A percentile compares a stretch with the other conserved stretches of the same genome.
Conservation (phyloP, 2,329 filamentous ascomycete species). For the Pyrenochaeta sp. region DNA sequence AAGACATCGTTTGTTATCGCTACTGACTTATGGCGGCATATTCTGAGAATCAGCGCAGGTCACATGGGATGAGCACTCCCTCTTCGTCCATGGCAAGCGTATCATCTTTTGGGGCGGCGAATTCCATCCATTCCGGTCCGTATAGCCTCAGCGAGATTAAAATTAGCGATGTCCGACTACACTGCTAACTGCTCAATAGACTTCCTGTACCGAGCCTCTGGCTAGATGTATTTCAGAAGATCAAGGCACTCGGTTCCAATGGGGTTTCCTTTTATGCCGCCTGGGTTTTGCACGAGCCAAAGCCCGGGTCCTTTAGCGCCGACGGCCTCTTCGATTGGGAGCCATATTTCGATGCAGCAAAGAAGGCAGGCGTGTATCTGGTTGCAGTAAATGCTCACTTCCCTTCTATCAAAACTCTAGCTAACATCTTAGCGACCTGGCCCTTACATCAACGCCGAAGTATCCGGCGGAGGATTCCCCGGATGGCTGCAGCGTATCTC, state of each 20-base stretch:
- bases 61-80: conserved; percentile 75
- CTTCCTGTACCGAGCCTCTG: conserved; percentile 68
- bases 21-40: not conserved
- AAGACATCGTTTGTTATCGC: conserved; percentile 58
- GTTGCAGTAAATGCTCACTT: conserved; percentile 60
- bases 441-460: conserved; percentile 80
- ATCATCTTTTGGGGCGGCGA: conserved; percentile 76
- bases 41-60: conserved; percentile 47
- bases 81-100: conserved; percentile 73
- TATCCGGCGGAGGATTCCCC: conserved; percentile 77
- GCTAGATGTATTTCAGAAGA: conserved; percentile 80
- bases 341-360: conserved; percentile 77
- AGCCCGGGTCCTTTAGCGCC: conserved; percentile 70
- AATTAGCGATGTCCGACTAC: not conserved
- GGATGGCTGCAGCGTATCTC: conserved; percentile 76
- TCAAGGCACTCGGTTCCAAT: conserved; percentile 80
- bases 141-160: not conserved
- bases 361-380: conserved; percentile 75
- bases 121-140: conserved; percentile 70
- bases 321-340: conserved; percentile 76
- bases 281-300: conserved; percentile 78
- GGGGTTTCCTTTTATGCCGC: conserved; percentile 78
- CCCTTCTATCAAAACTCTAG: not conserved
- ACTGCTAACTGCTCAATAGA: conserved; percentile 34
- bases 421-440: conserved; percentile 56